Evolutionary conservation across 306 rosid species (phyloP), one percentile per base, ranked within the genome.

Genomic region (Boehmeria nivea): DNA sequence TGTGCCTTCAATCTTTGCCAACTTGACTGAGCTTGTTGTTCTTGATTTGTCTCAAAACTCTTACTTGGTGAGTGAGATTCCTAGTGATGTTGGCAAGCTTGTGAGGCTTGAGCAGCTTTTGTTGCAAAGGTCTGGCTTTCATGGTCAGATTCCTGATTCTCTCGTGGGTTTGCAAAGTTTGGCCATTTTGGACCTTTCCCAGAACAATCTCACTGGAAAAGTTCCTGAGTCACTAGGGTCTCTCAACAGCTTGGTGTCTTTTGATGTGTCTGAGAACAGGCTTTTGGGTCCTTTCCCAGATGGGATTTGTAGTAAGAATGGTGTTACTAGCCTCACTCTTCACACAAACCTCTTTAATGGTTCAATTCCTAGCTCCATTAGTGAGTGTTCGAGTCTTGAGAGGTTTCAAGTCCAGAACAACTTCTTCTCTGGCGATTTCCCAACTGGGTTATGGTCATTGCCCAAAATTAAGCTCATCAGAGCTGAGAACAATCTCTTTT

Each of bases 351-450:
- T 51, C 44, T 84, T 91, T 63, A 77, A 54, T 15, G 96, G 99
- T 51, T 59, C 77, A 45, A 54, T 87, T 62, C 72, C 89, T 10
- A 65, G 55, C 65, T 74, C 93, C 63, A 77, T 79, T 46, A 65
- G 71, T 38, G 78, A 80, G 17, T 91, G 99, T 63, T 69, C 56
- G 72, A 82, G 75, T 59, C 89, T 91, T 54, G 99, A 91, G 84
- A 81, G 78, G 60, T 80, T 91, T 71, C 95, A 91, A 67, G 89
- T 91, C 63, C 99, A 91, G 79, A 83, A 84, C 80, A 91, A 91
- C 73, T 67, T 71, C 58, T 81, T 91, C 56, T 78, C 85, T 57
- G 96, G 95, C 22, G 87, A 76, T 56, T 82, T 91, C 53, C 95
- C 99, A 1, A 3, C 4, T 66, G 71, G 60, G 34, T 25, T 91